Base-by-base conservation (phyloP, 2,329 filamentous ascomycete genomes). In the Neoascochyta sp. region DNA sequence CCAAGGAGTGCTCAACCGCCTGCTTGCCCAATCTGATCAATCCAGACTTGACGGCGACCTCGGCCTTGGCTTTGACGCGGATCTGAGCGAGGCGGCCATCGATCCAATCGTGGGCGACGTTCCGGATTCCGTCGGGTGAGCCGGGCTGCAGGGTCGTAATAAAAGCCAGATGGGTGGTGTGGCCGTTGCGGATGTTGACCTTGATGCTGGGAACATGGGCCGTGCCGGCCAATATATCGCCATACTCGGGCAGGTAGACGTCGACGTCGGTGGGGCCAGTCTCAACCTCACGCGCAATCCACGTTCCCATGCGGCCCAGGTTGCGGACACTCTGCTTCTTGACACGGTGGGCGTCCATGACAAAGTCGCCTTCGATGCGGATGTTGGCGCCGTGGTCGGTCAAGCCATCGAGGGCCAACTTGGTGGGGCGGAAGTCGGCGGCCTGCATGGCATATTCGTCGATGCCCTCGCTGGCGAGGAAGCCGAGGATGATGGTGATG, bases 391-490 rank as follows among this genome's bases (percentile, higher is more conserved):
- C 90, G 36, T 81, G 74, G 6, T 78, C 57, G 0, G 87, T 95
- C 45, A 95, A 83, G 2, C 83, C 86, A 52, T 92, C 84, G 37
- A 98, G 80, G 2, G 88, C 87, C 12, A 98, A 66, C 45, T 81
- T 84, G 5, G 83, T 88, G 2, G 92, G 86, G 54, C 89, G 79
- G 45, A 98, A 76, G 11, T 90, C 79, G 14, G 82, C 74, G 3
- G 89, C 86, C 60, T 89, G 74, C 63, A 90, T 83, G 27, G 84
- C 86, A 63, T 98, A 98, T 56, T 86, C 76, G 63, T 94, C 80
- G 8, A 94, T 78, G 6, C 82, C 78, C 10, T 83, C 80, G 2
- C 90, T 89, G 0, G 83, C 77, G 31, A 94, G 75, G 65, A 95
- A 95, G 10, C 81, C 86, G 33, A 90, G 83, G 64, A 95, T 80